Conservation (phyloP, 257 asterid species). For the Solanum chiquidenum region DNA sequence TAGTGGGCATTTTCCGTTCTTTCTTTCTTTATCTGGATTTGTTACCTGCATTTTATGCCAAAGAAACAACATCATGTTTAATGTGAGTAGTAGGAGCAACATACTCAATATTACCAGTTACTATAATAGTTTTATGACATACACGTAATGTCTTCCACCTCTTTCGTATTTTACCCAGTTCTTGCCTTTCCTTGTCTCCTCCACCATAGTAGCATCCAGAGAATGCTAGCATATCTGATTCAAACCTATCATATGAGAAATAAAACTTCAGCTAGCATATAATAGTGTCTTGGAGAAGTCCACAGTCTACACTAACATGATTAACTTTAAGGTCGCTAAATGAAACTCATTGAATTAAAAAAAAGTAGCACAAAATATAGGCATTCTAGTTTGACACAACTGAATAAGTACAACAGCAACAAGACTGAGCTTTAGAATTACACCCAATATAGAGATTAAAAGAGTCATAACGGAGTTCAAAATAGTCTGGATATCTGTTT, state of each 20-base stretch:
- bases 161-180: constrained; percentile 43
- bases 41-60: constrained; percentile 21
- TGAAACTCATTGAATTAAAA: not conserved
- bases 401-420: not conserved
- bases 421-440: not conserved
- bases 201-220: constrained; percentile 77
- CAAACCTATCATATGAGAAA: constrained; percentile 33
- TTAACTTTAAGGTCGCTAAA: not conserved
- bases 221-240: constrained; percentile 80
- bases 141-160: constrained; percentile 65
- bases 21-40: constrained; percentile 52
- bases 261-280: not conserved
- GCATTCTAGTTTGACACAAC: not conserved
- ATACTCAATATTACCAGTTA: not conserved
- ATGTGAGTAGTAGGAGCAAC: not conserved
- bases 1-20: constrained; percentile 60
- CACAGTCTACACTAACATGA: not conserved
- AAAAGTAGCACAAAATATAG: not conserved
- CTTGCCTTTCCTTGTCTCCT: constrained; percentile 43
- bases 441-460: not conserved
- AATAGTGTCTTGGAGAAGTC: not conserved
- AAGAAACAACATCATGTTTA: not conserved
- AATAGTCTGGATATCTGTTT: not conserved
- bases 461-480: not conserved
- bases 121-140: constrained; percentile 7